Conservation (phyloP, 1,284 basidiomycete genomes). For the Ustilago trichophora region DNA sequence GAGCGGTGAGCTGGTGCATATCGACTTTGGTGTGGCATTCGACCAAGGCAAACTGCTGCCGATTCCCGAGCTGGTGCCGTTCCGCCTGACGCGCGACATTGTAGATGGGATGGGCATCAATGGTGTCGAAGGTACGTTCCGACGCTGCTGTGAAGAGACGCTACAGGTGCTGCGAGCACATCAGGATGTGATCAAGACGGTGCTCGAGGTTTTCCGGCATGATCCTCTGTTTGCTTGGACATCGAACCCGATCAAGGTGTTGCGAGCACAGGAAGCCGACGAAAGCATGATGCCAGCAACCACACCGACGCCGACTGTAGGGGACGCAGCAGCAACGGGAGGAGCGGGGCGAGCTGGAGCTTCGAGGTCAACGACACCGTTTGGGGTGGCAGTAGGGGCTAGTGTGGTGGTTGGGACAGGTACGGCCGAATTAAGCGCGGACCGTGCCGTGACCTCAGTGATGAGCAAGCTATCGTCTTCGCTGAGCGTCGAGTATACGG, state of each 20-base stretch:
- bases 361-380: slow-evolving; percentile 21
- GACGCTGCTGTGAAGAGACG: slow-evolving; percentile 93
- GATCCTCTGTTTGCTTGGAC: slow-evolving; percentile 92
- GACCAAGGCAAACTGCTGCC: slow-evolving; percentile 86
- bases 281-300: slow-evolving; percentile 12
- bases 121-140: slow-evolving; percentile 92
- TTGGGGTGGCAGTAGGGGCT: not conserved
- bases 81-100: slow-evolving; percentile 93
- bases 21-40: slow-evolving; percentile 95
- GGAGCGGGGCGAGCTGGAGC: too few species aligned
- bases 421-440: slow-evolving; percentile 83
- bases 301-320: too few species aligned
- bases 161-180: slow-evolving; percentile 85
- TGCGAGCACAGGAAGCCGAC: slow-evolving; percentile 43
- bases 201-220: slow-evolving; percentile 95
- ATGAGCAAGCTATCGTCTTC: slow-evolving; percentile 78
- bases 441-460: slow-evolving; percentile 75
- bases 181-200: slow-evolving; percentile 87
- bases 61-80: slow-evolving; percentile 89
- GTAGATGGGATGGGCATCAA: slow-evolving; percentile 91
- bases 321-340: too few species aligned
- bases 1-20: slow-evolving; percentile 89
- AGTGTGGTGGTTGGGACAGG: slow-evolving; percentile 32
- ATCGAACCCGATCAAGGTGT: slow-evolving; percentile 52
- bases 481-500: slow-evolving; percentile 88